Percentiles rank a stretch among this genome's conserved stretches.
Conservation (phyloP, 805 yeast genomes). For the Candida takata region DNA sequence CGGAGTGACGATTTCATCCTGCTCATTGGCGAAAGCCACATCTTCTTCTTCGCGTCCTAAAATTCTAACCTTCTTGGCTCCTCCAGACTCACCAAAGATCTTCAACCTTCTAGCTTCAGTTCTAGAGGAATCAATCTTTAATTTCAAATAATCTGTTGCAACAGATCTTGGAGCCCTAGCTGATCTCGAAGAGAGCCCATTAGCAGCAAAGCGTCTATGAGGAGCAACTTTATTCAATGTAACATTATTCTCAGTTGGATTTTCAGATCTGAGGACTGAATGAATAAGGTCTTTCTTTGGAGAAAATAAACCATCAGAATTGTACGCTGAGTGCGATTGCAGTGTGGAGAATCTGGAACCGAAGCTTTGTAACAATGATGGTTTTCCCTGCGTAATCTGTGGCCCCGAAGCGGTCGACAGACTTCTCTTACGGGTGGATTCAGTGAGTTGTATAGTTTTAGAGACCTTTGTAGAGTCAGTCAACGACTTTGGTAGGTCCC, state of each 20-base stretch:
- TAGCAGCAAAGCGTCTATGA: conserved; percentile 8
- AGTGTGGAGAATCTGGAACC: conserved; percentile 27
- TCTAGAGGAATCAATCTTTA: conserved; percentile 35
- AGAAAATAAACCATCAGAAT: conserved; percentile 32
- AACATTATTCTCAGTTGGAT: conserved; percentile 2
- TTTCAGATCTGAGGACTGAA: conserved; percentile 13
- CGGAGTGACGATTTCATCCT: too few relatives aligned
- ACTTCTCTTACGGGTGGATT: conserved; percentile 20
- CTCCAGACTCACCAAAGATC: conserved; percentile 26
- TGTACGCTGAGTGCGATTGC: conserved; percentile 20
- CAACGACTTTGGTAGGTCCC: conserved; percentile 32
- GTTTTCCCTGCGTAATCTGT: conserved; percentile 10
- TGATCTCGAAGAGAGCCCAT: conserved; percentile 18
- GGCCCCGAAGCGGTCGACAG: conserved; percentile 18
- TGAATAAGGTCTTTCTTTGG: conserved; percentile 24
- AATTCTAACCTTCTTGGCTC: conserved; percentile 22
- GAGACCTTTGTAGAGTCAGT: conserved; percentile 25
- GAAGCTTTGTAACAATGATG: conserved; percentile 29
- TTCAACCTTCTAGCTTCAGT: conserved; percentile 37
- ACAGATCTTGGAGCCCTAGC: conserved; percentile 20
- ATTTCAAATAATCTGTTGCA: conserved; percentile 21
- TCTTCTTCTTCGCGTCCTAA: conserved; percentile 17
- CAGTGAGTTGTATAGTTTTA: conserved; percentile 8
- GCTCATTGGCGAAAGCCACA: neutral
- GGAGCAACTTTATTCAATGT: conserved; percentile 1